Evolutionary conservation across 2,329 filamentous ascomycete genomes (phyloP), one percentile per base, ranked within the genome.

Genomic region (Ophiostoma perfectum): DNA sequence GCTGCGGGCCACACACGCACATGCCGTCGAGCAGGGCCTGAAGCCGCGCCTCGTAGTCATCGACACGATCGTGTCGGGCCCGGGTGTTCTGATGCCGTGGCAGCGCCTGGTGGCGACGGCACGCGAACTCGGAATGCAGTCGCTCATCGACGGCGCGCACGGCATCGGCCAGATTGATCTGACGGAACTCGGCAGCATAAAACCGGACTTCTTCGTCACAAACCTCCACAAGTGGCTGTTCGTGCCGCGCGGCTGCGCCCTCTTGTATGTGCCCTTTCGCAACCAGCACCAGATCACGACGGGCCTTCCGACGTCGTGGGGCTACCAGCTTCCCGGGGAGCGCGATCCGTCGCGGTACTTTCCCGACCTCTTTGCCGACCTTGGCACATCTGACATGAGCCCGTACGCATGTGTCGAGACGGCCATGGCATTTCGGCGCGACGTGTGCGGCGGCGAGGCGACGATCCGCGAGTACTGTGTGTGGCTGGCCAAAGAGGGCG

Each of bases 151-250:
- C 27, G 55, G 55, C 12, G 55, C 55, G 27, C 55, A 60, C 55
- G 68, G 68, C 47, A 41, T 45, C 27, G 55, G 65, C 36, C 68
- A 69, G 52, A 69, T 65, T 36, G 55, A 65, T 42, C 68, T 65
- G 11, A 45, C 68, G 2, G 65, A 65, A 11, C 65, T 69, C 27
- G 55, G 55, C 55, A 38, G 27, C 2, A 38, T 39, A 18, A 38
- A 60, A 52, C 85, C 89, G 0, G 90, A 93, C 76, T 93, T 93
- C 78, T 87, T 91, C 73, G 83, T 90, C 52, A 86, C 80, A 68
- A 93, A 93, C 74, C 87, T 84, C 71, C 88, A 92, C 78, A 92
- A 91, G 75, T 93, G 90, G 90, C 83, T 93, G 6, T 88, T 84
- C 74, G 83, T 85, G 4, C 90, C 90, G 11, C 87, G 90, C 67